Conservation (phyloP, 306 rosid genomes). For the Gillenia trifoliata region DNA sequence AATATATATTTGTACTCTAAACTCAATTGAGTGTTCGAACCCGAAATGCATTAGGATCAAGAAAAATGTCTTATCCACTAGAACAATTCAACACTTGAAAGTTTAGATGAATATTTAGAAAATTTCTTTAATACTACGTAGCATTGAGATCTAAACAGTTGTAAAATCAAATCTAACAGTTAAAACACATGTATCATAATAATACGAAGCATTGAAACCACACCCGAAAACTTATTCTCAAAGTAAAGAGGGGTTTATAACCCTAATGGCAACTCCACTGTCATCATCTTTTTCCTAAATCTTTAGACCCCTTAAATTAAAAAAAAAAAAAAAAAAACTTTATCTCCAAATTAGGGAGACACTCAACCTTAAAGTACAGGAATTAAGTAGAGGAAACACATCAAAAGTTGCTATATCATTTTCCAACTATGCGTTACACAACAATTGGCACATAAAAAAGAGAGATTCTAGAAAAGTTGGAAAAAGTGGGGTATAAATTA, state of each 20-base stretch:
- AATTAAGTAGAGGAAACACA: background rate
- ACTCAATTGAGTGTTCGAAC: too few species aligned
- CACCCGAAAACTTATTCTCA: background rate
- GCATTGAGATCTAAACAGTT: too few species aligned
- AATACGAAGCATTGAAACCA: too few species aligned
- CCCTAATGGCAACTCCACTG: background rate
- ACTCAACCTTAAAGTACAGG: background rate
- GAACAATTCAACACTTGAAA: too few species aligned
- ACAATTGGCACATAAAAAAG: background rate
- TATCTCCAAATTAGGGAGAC: background rate
- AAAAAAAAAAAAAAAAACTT: background rate
- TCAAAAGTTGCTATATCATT: conserved; percentile 6
- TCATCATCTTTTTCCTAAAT: background rate
- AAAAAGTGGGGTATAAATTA: background rate
- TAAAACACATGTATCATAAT: too few species aligned
- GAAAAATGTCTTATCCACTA: too few species aligned
- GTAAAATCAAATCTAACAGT: too few species aligned
- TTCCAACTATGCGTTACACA: background rate
- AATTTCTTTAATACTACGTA: too few species aligned
- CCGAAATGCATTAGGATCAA: too few species aligned
- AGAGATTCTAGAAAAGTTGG: background rate
- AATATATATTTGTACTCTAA: too few species aligned
- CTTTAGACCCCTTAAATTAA: background rate
- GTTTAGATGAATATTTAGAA: too few species aligned
- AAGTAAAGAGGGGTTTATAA: background rate